These are phyloP conservation scores for Pichia nakasei DNA, from an alignment of 805 yeast genomes.

Conservation along the genomic window DNA sequence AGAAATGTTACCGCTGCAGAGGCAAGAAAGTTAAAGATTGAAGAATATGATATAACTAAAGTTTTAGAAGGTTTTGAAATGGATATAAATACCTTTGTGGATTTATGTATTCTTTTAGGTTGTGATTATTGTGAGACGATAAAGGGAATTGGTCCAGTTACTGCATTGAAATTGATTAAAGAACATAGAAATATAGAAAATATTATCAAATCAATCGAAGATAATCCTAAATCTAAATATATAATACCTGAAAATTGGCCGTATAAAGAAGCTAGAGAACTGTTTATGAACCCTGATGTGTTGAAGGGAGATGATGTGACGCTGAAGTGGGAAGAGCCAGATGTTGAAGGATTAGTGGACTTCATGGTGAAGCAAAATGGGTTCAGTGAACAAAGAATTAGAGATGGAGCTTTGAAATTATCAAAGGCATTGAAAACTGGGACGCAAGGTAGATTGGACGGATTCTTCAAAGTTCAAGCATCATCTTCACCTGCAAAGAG, in stretches of 20 bases:
- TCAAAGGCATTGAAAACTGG: constrained; percentile 77
- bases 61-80: constrained; percentile 75
- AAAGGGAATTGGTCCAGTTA: constrained; percentile 92
- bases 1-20: constrained; percentile 93
- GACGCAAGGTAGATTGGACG: constrained; percentile 86
- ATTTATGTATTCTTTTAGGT: constrained; percentile 86
- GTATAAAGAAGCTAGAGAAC: constrained; percentile 72
- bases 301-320: constrained; percentile 49
- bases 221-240: constrained; percentile 53
- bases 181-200: constrained; percentile 79
- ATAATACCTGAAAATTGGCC: constrained; percentile 95
- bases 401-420: constrained; percentile 77
- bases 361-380: constrained; percentile 84
- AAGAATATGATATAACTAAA: constrained; percentile 60
- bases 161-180: constrained; percentile 80
- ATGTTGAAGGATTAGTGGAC: constrained; percentile 71
- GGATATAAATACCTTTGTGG: constrained; percentile 68
- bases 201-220: constrained; percentile 56
- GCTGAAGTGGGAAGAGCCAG: constrained; percentile 84
- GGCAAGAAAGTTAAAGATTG: constrained; percentile 85
- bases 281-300: constrained; percentile 80
- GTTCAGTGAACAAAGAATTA: constrained; percentile 86
- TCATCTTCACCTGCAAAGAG: constrained; percentile 30
- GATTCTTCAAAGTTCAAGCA: constrained; percentile 65
- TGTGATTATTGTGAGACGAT: constrained; percentile 97